Percentiles rank a stretch among this genome's conserved stretches.
Conservation (phyloP, 176 grass and related monocot species). For the Poa annua region DNA sequence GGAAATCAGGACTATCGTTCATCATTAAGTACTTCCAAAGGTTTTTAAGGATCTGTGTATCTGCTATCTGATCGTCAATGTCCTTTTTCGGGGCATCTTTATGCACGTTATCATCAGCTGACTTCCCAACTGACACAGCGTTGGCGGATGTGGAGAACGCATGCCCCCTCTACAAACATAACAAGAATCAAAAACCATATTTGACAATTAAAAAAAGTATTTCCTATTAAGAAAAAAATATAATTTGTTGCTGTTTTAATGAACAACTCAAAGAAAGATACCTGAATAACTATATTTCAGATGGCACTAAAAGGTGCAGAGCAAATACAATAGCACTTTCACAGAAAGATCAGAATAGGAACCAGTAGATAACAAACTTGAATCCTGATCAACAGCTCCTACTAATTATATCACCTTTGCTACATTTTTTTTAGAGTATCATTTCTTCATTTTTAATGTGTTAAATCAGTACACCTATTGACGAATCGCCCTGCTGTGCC, state of each 20-base stretch:
- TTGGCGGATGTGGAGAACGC: conserved; percentile 86
- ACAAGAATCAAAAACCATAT: conserved; percentile 37
- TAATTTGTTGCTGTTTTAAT: conserved; percentile 1
- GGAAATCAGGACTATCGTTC: conserved; percentile 87
- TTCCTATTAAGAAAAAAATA: conserved; percentile 20
- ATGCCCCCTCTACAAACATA: conserved; percentile 56
- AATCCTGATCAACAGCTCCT: not conserved
- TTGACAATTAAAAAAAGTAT: conserved; percentile 14
- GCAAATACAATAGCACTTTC: not conserved
- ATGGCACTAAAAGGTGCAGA: conserved; percentile 4
- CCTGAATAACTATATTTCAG: conserved; percentile 2
- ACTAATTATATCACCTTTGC: not conserved
- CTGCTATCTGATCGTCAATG: conserved; percentile 74
- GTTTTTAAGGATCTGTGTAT: conserved; percentile 75
- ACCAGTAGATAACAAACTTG: not conserved
- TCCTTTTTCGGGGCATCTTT: conserved; percentile 59
- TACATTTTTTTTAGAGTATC: not conserved
- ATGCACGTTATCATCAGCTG: conserved; percentile 56
- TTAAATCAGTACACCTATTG: conserved; percentile 10
- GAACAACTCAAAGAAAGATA: conserved; percentile 8
- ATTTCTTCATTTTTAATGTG: not conserved
- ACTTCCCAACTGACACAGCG: conserved; percentile 48
- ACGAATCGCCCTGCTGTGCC: not conserved
- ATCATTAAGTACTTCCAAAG: conserved; percentile 80
- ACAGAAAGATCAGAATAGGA: conserved; percentile 2